Percentiles rank a stretch among this genome's conserved stretches.
Evolutionary conservation across 306 rosid species (phyloP).

Genomic region (Heteromeles arbutifolia): DNA sequence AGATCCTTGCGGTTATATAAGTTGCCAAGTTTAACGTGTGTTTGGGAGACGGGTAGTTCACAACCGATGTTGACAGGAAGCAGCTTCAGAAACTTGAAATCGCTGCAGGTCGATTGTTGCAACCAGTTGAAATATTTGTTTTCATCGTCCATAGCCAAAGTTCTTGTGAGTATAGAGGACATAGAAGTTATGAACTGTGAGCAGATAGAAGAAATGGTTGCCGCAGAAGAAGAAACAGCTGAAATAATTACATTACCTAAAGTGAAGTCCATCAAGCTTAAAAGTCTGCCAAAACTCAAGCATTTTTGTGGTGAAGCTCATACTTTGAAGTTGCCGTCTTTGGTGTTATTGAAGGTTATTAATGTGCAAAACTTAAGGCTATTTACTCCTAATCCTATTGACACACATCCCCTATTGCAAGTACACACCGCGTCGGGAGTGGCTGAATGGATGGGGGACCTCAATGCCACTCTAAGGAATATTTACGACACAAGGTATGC

Average conservation of each 20-base stretch:
- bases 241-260: neutral
- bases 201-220: neutral
- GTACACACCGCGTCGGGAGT: neutral
- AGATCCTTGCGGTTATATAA: rapidly evolving
- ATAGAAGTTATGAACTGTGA: rapidly evolving
- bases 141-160: neutral
- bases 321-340: neutral
- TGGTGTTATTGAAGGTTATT: neutral
- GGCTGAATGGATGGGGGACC: neutral
- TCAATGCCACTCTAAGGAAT: neutral
- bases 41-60: neutral
- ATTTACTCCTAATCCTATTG: neutral
- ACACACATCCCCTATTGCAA: neutral
- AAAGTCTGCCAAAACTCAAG: neutral
- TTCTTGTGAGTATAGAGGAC: neutral
- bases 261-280: neutral
- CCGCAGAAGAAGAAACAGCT: neutral
- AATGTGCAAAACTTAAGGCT: neutral
- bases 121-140: neutral
- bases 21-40: neutral
- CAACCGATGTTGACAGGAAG: neutral
- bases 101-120: rapidly evolving
- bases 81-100: neutral
- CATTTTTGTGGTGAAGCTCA: neutral
- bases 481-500: neutral